Evolutionary conservation across 2,329 filamentous ascomycete species (phyloP), one percentile per base, ranked within the genome.

Genomic region (Proliferodiscus dingleyae): DNA sequence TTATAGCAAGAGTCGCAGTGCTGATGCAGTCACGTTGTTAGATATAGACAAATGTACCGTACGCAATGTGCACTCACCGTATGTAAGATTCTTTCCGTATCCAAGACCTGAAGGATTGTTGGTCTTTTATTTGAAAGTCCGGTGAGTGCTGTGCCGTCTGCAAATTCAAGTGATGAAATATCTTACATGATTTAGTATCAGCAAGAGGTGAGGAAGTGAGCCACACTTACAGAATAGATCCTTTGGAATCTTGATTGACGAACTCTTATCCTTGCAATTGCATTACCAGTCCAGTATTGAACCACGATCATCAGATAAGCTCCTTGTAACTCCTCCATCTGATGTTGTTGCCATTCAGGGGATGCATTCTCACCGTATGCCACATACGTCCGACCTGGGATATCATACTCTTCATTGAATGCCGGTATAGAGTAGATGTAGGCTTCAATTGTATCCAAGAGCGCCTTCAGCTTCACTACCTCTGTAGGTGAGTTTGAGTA

Each of bases 271-370:
- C 53, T 54, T 10, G 61, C 61, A 9, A 49, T 48, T 5, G 51
- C 36, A 29, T 55, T 62, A 10, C 60, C 61, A 22, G 54, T 55
- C 61, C 60, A 64, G 24, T 58, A 61, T 46, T 64, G 61, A 16
- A 61, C 30, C 19, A 63, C 53, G 44, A 61, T 52, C 48, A 60
- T 56, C 8, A 64, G 54, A 51, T 63, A 61, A 1, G 57, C 59
- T 10, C 60, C 60, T 42, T 64, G 61, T 18, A 64, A 39, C 36
- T 64, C 60, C 37, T 62, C 57, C 4, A 63, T 24, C 30, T 61
- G 57, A 24, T 57, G 60, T 37, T 60, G 59, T 38, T 58, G 59
- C 59, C 58, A 62, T 43, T 59, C 54, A n/a, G 47, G 46, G 6
- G 57, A 52, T 19, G 54, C 32, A 8, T 53, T 38, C 11, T 57